Base-by-base conservation (phyloP, 2,329 filamentous ascomycete species). In the Dothistroma pini region DNA sequence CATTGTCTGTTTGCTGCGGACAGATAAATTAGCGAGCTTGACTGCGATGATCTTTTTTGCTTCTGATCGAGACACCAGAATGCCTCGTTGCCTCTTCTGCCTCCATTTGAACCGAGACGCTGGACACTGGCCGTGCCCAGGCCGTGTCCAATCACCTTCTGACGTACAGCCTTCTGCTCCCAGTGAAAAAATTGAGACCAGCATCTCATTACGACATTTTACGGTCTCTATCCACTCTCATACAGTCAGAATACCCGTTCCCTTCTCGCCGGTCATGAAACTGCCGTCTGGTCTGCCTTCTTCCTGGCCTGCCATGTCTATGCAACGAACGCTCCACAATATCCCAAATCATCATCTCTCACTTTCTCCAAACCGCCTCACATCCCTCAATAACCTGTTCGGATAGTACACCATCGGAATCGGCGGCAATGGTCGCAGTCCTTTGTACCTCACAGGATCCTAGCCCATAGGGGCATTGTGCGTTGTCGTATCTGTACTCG, bases 291-390 rank as follows among this genome's bases (percentile, higher is more conserved):
- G 41, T 16, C 25, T n/a, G 14, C 2, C 14, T 19, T n/a, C 29
- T 51, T 19, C 19, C 22, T 11, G 48, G 48, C 41, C 41, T 44
- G 48, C 48, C 19, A 32, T 31, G 31, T 11, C 51, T 35, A 53
- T 53, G 51, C 51, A 53, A 53, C 16, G 25, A 35, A 53, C 25
- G 51, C 51, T 53, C 16, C 51, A 53, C 51, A 32, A 6, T 53
- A 29, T 35, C 31, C n/a, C 14, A 32, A 22, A 11, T 8, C 2
- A 19, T 14, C 25, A 11, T 11, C 9, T 53, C 31, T 34, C 48
- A 32, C 14, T n/a, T 32, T 9, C 19, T 10, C 50, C 50, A 22
- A 53, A 53, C 32, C 25, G 34, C 25, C 31, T 32, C 25, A 53
- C 16, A 32, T 53, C 51, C 14, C 7, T 53, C 25, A 35, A 16